These are phyloP conservation scores for Decorospora gaudefroyi DNA, from an alignment of 2,329 filamentous ascomycete genomes.

Conservation along the genomic window DNA sequence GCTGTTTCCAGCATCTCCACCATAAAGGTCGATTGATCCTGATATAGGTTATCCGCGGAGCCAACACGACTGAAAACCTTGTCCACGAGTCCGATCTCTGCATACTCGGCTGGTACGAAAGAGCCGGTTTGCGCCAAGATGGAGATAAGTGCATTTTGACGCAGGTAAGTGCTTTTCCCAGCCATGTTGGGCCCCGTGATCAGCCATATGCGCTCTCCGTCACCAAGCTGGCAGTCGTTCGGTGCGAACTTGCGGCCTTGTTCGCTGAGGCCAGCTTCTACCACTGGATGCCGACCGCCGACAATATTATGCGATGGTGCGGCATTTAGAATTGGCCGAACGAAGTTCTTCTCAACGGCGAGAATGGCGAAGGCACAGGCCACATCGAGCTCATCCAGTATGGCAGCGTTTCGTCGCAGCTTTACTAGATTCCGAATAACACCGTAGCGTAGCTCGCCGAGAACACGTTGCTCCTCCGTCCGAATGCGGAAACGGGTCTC, in stretches of 20 bases:
- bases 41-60: conserved; percentile 92
- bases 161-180: conserved; percentile 92
- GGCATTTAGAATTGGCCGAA: conserved; percentile 72
- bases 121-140: conserved; percentile 91
- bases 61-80: conserved; percentile 87
- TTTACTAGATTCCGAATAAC: conserved; percentile 83
- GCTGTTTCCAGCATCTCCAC: conserved; percentile 98
- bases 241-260: conserved; percentile 80
- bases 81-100: conserved; percentile 88
- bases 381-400: conserved; percentile 92
- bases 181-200: conserved; percentile 95
- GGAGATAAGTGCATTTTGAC: conserved; percentile 92
- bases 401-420: conserved; percentile 84
- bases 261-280: conserved; percentile 78
- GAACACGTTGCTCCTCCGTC: conserved; percentile 80
- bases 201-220: conserved; percentile 69
- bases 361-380: conserved; percentile 81
- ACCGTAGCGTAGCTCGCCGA: conserved; percentile 71
- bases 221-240: conserved; percentile 86
- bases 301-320: conserved; percentile 72
- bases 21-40: conserved; percentile 98
- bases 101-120: conserved; percentile 87
- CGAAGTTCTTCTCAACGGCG: conserved; percentile 72
- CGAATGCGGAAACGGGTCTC: conserved; percentile 77
- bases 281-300: conserved; percentile 87